Conservation (phyloP, 176 grass and related monocot genomes). For the Canna indica region DNA sequence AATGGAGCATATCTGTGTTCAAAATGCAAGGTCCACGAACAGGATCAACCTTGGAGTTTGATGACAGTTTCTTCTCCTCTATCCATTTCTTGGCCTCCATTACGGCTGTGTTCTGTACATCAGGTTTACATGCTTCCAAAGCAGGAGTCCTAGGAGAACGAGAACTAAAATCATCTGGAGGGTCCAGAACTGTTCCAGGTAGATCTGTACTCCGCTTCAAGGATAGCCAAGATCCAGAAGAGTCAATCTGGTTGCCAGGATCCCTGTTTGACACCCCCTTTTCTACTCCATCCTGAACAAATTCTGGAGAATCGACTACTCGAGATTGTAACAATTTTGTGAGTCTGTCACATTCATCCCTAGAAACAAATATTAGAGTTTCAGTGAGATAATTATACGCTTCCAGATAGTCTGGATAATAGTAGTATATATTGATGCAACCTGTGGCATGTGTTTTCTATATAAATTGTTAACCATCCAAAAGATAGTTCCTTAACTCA, state of each 20-base stretch:
- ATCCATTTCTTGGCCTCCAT: conserved; percentile 96
- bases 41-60: conserved; percentile 19
- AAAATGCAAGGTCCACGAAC: conserved; percentile 14
- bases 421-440: not conserved
- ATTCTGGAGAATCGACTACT: conserved; percentile 39
- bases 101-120: conserved; percentile 45
- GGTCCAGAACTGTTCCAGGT: conserved; percentile 27
- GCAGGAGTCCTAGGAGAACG: conserved; percentile 42
- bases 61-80: conserved; percentile 62
- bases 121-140: conserved; percentile 38
- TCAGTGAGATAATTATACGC: conserved; percentile 13
- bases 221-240: conserved; percentile 44
- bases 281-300: conserved; percentile 17
- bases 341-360: conserved; percentile 81
- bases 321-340: conserved; percentile 77
- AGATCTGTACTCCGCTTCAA: conserved; percentile 29
- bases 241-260: conserved; percentile 17
- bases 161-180: conserved; percentile 18
- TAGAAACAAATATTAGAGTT: conserved; percentile 20
- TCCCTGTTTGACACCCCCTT: conserved; percentile 24
- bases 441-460: not conserved
- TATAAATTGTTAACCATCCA: not conserved
- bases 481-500: too few relatives aligned
- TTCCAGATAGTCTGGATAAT: not conserved
- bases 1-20: conserved; percentile 12